These are phyloP conservation scores for Saccharomyces mikatae DNA, from an alignment of 805 yeast species.

Conservation along the genomic window DNA sequence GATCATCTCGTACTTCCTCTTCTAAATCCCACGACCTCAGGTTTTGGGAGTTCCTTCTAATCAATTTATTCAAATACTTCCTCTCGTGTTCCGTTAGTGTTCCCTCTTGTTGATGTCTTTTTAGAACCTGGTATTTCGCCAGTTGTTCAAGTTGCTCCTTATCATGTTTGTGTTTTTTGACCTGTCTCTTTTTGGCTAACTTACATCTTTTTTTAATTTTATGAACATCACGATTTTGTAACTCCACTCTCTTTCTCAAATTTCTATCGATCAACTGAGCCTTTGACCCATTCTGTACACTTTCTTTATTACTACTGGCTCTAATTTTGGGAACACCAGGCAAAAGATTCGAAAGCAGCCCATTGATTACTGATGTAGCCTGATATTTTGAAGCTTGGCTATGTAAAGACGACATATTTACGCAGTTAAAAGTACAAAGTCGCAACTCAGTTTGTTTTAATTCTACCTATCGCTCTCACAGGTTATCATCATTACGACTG, in stretches of 20 bases:
- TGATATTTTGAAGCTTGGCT: slow-evolving; percentile 25
- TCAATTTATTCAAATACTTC: slow-evolving; percentile 28
- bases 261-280: slow-evolving; percentile 35
- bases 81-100: slow-evolving; percentile 31
- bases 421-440: too few species aligned
- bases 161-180: slow-evolving; percentile 13
- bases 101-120: slow-evolving; percentile 27
- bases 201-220: slow-evolving; percentile 32
- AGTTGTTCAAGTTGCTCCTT: slow-evolving; percentile 21
- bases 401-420: neutral
- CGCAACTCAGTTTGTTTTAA: neutral
- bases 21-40: slow-evolving; percentile 38
- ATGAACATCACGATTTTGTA: slow-evolving; percentile 30
- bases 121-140: slow-evolving; percentile 31
- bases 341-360: slow-evolving; percentile 31
- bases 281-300: slow-evolving; percentile 21
- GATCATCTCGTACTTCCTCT: slow-evolving; percentile 32
- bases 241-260: slow-evolving; percentile 27
- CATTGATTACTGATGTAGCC: slow-evolving; percentile 37
- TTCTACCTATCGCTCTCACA: neutral
- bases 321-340: slow-evolving; percentile 31
- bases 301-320: slow-evolving; percentile 4
- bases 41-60: slow-evolving; percentile 32
- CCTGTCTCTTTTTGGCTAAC: slow-evolving; percentile 22
- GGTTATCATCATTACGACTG: neutral